Evolutionary conservation across 371 early-diverging fungal genomes (phyloP), one percentile per base, ranked within the genome.

Genomic region (Circinella minor): DNA sequence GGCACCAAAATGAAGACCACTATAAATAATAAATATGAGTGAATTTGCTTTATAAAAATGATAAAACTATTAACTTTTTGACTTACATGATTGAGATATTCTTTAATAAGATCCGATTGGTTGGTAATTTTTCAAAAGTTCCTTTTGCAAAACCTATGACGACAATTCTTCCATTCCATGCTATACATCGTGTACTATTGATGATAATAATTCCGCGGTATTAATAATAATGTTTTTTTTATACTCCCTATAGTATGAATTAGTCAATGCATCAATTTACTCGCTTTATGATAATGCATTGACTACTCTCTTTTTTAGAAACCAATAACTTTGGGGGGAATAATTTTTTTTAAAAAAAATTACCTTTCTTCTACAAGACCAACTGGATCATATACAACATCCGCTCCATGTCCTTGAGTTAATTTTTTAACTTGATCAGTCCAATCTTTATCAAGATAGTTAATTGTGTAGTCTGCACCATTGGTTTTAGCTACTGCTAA

Each of bases 91-190:
- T 79, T 1, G 92, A 87, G 36, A 91, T 86, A 72, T 94, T 94
- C 77, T 96, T 96, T 61, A 96, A 79, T 72, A 96, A 78, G 18
- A 96, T 77, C 10, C 94, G 86, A 72, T 96, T 96, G 6, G 90
- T 83, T 0, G 95, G 86, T 4, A 96, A 78, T 69, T 92, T 91
- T 71, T 96, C 96, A 71, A 93, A 93, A 1, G 80, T 80, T 13
- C 95, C 95, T 20, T 88, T 89, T 9, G 95, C 94, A 83, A 96
- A 96, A 4, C 95, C 97, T 54, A 96, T 87, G 8, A 96, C 91
- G 8, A 96, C 73, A 3, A 95, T 81, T 49, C 95, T 90, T 4
- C 93, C 96, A 74, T 91, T 92, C 92, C 94, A 95, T 17, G 93
- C 94, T n/a, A 90, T 83, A 67, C 95, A 94, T 65, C 90, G 82